Conservation (phyloP, 1,139 yeast species). For the Hansenula lynferdii region DNA sequence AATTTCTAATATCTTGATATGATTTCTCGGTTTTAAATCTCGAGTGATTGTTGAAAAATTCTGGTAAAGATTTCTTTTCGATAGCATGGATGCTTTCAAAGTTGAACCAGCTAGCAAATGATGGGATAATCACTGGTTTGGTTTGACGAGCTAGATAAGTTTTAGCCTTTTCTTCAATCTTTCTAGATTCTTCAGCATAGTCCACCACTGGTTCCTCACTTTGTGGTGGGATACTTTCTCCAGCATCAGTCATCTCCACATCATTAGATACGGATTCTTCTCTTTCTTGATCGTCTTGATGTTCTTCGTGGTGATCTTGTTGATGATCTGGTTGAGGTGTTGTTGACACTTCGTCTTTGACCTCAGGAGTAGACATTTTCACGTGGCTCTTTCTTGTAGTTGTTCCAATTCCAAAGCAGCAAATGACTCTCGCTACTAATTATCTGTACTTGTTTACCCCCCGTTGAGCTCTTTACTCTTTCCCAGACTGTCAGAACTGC, state of each 20-base stretch:
- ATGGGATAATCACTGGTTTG: constrained; percentile 66
- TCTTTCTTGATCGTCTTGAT: too few relatives aligned
- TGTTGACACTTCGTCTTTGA: background rate
- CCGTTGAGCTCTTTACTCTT: too few relatives aligned
- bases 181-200: constrained; percentile 34
- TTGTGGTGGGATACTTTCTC: constrained; percentile 16
- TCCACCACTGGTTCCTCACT: constrained; percentile 16
- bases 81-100: constrained; percentile 65
- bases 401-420: too few relatives aligned
- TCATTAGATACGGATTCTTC: background rate
- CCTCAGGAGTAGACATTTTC: constrained; percentile 2
- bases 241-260: constrained; percentile 3
- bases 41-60: constrained; percentile 65
- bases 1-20: constrained; percentile 63
- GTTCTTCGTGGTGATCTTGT: background rate
- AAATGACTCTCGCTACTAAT: too few relatives aligned
- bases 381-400: background rate
- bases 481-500: too few relatives aligned
- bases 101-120: constrained; percentile 84
- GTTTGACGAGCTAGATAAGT: constrained; percentile 47
- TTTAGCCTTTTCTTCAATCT: constrained; percentile 42
- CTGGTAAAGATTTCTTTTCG: constrained; percentile 79
- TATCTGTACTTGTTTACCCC: too few relatives aligned
- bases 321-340: background rate
- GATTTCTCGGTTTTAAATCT: constrained; percentile 68